Percentiles rank a stretch among this genome's conserved stretches.
Evolutionary conservation across 805 yeast species (phyloP).

Genomic region (Hanseniaspora thailandica): DNA sequence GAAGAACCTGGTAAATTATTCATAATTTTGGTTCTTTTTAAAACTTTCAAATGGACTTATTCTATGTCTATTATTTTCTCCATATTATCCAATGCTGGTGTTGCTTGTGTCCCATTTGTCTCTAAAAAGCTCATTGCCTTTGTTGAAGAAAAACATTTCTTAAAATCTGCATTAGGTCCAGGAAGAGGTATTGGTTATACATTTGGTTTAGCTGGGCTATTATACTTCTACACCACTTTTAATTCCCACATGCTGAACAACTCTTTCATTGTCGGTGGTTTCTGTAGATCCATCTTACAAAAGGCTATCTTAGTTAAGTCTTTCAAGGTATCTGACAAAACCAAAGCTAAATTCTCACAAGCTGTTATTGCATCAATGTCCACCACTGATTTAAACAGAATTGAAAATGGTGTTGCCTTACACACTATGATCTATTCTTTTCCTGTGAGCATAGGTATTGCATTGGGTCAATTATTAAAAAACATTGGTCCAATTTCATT

Average conservation of each 20-base stretch:
- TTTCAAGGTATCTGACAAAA: slow-evolving; percentile 41
- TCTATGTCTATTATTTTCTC: slow-evolving; percentile 33
- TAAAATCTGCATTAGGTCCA: slow-evolving; percentile 32
- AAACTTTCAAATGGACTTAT: slow-evolving; percentile 40
- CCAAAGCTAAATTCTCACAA: slow-evolving; percentile 44
- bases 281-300: slow-evolving; percentile 51
- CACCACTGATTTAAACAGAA: slow-evolving; percentile 65
- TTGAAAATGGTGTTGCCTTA: slow-evolving; percentile 56
- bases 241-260: slow-evolving; percentile 43
- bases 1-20: slow-evolving; percentile 32
- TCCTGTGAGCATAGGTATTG: slow-evolving; percentile 46
- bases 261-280: slow-evolving; percentile 52
- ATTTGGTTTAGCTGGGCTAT: slow-evolving; percentile 39
- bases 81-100: slow-evolving; percentile 36
- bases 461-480: slow-evolving; percentile 45
- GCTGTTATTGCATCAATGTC: slow-evolving; percentile 60
- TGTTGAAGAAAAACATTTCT: slow-evolving; percentile 33
- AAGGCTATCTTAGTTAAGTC: slow-evolving; percentile 57
- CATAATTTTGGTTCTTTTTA: slow-evolving; percentile 36
- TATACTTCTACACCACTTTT: slow-evolving; percentile 31
- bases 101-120: slow-evolving; percentile 44
- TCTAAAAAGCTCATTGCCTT: slow-evolving; percentile 44
- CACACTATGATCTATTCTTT: slow-evolving; percentile 42
- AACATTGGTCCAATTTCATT: slow-evolving; percentile 60
- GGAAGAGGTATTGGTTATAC: slow-evolving; percentile 55